Evolutionary conservation across 345 rosid species (phyloP), one percentile per base, ranked within the genome.

Genomic region (Trapa bicornis): DNA sequence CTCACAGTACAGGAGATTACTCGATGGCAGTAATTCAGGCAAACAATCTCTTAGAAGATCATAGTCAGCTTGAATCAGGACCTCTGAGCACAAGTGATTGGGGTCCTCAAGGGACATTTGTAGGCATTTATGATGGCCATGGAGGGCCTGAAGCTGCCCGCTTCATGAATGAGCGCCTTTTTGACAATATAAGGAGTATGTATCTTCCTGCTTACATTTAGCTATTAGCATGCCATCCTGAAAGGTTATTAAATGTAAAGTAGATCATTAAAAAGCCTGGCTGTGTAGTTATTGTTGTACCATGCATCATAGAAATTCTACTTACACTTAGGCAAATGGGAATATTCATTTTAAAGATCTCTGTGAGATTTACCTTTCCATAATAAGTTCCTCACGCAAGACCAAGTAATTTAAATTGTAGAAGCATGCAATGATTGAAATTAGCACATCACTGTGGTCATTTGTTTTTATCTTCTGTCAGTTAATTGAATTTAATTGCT

Each of bases 21-120:
- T 94, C 97, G 0, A 91, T 94, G 99, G 97, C 96, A 0, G 95
- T 91, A 33, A 80, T 94, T 77, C 99, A 94, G 77, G 99, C 99
- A 8, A 94, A 94, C 67, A 71, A 58, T 67, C 42, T 80, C 39
- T 75, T 91, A 70, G 99, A 94, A 80, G 99, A 94, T 73, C 87
- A 83, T 67, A 80, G 96, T 65, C 97, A 94, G 37, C 80, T 94
- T 61, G 99, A 91, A 69, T 87, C 99, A 15, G 99, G 99, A 76
- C 89, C 93, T 5, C 65, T 91, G 81, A 87, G 97, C 73, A 75
- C 80, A 15, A 75, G 75, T 60, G 89, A 91, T 37, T 75, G 87
- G 7, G 96, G 97, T 37, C 96, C 96, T 70, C 85, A 82, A 5
- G 99, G 91, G 38, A 91, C 96, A 72, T 94, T 91, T 81, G 93